Percentiles rank a stretch among this genome's conserved stretches.
These are phyloP conservation scores for Eimeria praecox DNA, from an alignment of 169 alveolate genomes.

Conservation along the genomic window DNA sequence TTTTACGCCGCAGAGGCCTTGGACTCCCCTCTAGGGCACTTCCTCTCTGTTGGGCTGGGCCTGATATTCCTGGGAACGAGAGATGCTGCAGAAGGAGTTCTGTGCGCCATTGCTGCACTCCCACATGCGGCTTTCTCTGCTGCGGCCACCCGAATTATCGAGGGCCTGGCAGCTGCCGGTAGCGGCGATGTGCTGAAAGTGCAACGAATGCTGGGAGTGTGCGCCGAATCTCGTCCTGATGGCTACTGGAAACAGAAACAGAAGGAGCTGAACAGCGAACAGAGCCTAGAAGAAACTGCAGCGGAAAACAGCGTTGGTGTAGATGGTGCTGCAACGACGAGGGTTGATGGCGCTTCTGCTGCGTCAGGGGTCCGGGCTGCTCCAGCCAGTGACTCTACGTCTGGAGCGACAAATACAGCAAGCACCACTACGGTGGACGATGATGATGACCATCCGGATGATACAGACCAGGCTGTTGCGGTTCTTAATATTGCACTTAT, in stretches of 20 bases:
- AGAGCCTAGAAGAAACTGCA: slow-evolving; percentile 51
- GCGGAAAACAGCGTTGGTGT: neutral
- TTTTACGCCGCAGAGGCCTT: slow-evolving; percentile 59
- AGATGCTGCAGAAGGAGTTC: slow-evolving; percentile 94
- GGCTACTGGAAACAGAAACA: slow-evolving; percentile 73
- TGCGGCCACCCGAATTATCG: slow-evolving; percentile 80
- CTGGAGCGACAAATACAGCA: slow-evolving; percentile 66
- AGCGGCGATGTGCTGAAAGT: slow-evolving; percentile 98
- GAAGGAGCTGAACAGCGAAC: slow-evolving; percentile 82
- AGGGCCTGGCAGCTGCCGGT: slow-evolving; percentile 98
- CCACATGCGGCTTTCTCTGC: slow-evolving; percentile 82
- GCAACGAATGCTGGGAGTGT: slow-evolving; percentile 93
- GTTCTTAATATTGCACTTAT: slow-evolving; percentile 78
- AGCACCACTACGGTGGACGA: slow-evolving; percentile 77
- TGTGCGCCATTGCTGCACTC: slow-evolving; percentile 93
- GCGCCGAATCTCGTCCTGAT: slow-evolving; percentile 76
- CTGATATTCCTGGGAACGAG: slow-evolving; percentile 94
- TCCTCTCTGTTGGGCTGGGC: slow-evolving; percentile 94
- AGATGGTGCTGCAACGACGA: slow-evolving; percentile 50
- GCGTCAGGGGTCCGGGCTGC: slow-evolving; percentile 80
- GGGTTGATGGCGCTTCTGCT: slow-evolving; percentile 37
- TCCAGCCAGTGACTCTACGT: slow-evolving; percentile 45
- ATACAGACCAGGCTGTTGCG: slow-evolving; percentile 77
- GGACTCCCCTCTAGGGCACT: slow-evolving; percentile 82
- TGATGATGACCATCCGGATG: slow-evolving; percentile 62